phyloP scores from a whole-genome alignment of 2,329 filamentous ascomycete genomes.

The Ploettnerulaceae sp. region DNA sequence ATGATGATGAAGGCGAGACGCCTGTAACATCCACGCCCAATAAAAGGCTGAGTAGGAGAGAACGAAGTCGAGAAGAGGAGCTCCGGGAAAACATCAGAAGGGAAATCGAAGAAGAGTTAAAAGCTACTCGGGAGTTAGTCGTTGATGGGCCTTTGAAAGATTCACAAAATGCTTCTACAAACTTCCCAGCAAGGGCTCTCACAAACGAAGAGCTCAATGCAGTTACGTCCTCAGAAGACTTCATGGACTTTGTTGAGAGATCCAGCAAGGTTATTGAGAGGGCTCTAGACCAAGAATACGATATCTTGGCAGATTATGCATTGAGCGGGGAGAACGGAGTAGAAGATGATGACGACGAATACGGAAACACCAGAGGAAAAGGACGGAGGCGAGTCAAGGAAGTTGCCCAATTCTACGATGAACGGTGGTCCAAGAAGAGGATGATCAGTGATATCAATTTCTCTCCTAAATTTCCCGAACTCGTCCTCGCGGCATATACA shows the following conservation, averaged over 20 bases:
- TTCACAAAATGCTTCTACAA: slow-evolving; percentile 43
- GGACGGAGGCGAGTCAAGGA: slow-evolving; percentile 76
- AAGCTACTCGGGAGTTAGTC: slow-evolving; percentile 60
- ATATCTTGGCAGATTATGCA: slow-evolving; percentile 92
- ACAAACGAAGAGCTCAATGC: slow-evolving; percentile 82
- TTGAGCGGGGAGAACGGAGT: slow-evolving; percentile 66
- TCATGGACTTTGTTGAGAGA: slow-evolving; percentile 89
- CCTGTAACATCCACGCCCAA: slow-evolving; percentile 54
- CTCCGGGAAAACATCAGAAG: slow-evolving; percentile 76
- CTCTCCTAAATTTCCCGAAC: slow-evolving; percentile 89
- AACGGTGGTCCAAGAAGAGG: slow-evolving; percentile 93
- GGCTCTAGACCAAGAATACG: slow-evolving; percentile 91
- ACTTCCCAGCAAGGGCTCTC: slow-evolving; percentile 75
- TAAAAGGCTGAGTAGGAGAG: slow-evolving; percentile 74
- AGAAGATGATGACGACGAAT: slow-evolving; percentile 78
- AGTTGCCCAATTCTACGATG: slow-evolving; percentile 88
- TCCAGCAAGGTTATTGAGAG: slow-evolving; percentile 97
- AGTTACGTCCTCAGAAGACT: slow-evolving; percentile 87
- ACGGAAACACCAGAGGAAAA: slow-evolving; percentile 63
- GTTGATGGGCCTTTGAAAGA: slow-evolving; percentile 46
- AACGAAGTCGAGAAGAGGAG: slow-evolving; percentile 82
- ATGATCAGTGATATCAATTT: slow-evolving; percentile 97
- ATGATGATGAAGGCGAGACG: slow-evolving; percentile 57
- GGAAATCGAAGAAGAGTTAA: slow-evolving; percentile 91
- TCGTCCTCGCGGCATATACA: slow-evolving; percentile 90